These are phyloP conservation scores for Apiotrichum sp. DNA, from an alignment of 1,284 basidiomycete species.

Conservation along the genomic window DNA sequence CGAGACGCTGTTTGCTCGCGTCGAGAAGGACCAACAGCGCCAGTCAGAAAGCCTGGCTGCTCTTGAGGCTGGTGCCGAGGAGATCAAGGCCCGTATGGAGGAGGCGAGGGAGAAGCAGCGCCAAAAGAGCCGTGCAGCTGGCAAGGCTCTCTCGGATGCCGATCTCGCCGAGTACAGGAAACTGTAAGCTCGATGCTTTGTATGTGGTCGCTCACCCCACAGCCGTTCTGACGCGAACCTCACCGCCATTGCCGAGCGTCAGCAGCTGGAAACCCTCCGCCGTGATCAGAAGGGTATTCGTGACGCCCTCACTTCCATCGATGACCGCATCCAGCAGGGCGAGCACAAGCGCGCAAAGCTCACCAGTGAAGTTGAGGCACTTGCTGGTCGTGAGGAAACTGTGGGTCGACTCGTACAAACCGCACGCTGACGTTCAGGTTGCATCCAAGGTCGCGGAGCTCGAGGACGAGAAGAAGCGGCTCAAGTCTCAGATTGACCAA, in stretches of 20 bases:
- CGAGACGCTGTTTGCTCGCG: conserved; percentile 57
- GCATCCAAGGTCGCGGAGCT: conserved; percentile 53
- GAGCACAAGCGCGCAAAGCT: conserved; percentile 60
- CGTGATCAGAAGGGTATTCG: conserved; percentile 72
- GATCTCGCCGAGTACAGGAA: conserved; percentile 81
- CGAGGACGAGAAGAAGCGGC: conserved; percentile 25
- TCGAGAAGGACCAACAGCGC: conserved; percentile 62
- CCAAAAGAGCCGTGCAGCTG: conserved; percentile 60
- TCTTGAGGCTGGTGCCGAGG: conserved; percentile 61
- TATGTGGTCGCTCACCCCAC: neutral
- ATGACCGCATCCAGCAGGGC: conserved; percentile 61
- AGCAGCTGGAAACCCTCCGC: conserved; percentile 71
- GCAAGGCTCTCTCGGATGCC: conserved; percentile 71
- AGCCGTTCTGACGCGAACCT: conserved; percentile 55
- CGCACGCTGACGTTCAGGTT: neutral
- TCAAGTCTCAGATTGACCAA: conserved; percentile 37
- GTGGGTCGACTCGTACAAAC: conserved; percentile 45
- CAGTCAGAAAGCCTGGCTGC: conserved; percentile 58
- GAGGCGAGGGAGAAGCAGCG: conserved; percentile 75
- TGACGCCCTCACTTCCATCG: conserved; percentile 54
- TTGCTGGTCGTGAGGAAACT: conserved; percentile 58
- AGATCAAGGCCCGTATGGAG: conserved; percentile 64
- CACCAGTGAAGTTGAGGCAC: conserved; percentile 55
- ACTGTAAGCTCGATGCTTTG: conserved; percentile 54
- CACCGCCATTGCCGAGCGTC: conserved; percentile 78